These are phyloP conservation scores for Triadica sebifera DNA, from an alignment of 345 rosid species.

Conservation along the genomic window DNA sequence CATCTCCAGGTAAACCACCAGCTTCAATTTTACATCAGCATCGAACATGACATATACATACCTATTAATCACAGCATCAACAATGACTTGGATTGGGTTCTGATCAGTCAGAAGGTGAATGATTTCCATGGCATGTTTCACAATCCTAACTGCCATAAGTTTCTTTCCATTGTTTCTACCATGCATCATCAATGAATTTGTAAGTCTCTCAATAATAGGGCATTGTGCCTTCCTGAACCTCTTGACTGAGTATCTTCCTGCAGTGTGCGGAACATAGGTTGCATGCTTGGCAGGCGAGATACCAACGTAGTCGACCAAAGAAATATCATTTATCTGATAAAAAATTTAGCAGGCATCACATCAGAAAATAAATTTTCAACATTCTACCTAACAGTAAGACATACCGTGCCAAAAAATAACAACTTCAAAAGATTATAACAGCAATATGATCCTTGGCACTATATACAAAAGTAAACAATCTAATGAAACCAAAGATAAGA, in stretches of 20 bases:
- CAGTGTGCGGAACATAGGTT: conserved; percentile 87
- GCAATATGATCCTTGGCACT: neutral
- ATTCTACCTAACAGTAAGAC: neutral
- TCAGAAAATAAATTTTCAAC: too few relatives aligned
- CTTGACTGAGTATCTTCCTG: conserved; percentile 89
- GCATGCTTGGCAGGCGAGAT: conserved; percentile 73
- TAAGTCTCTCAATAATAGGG: conserved; percentile 91
- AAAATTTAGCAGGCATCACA: neutral
- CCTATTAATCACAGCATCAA: conserved; percentile 93
- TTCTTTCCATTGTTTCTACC: conserved; percentile 94
- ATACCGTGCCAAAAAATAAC: neutral
- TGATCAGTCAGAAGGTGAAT: conserved; percentile 73
- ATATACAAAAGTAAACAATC: too few relatives aligned
- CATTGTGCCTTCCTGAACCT: conserved; percentile 97
- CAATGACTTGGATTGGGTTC: conserved; percentile 89
- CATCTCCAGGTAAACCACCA: neutral
- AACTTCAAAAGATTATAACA: neutral
- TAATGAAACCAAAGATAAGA: too few relatives aligned
- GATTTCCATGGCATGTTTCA: conserved; percentile 92
- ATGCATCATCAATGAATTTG: conserved; percentile 95
- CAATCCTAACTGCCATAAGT: conserved; percentile 77
- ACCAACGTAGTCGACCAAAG: conserved; percentile 71
- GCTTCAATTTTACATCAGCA: neutral
- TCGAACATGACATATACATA: neutral
- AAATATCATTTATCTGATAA: conserved; percentile 63